Evolutionary conservation across 2,329 filamentous ascomycete species (phyloP).

Genomic region (Fusarium annulatum): DNA sequence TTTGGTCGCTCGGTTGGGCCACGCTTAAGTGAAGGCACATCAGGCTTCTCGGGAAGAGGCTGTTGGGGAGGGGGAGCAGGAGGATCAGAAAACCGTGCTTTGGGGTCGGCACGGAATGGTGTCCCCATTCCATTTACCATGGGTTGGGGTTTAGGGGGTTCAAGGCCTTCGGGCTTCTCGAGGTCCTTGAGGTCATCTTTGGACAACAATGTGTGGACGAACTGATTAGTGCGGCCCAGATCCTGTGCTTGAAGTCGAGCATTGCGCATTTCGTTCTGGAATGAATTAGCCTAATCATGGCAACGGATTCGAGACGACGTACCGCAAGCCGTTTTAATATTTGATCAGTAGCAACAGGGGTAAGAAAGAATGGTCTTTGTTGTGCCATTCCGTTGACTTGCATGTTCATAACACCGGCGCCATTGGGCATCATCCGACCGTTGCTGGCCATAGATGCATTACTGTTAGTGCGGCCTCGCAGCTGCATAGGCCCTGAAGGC

Average conservation of each 20-base stretch:
- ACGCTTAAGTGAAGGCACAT: constrained; percentile 79
- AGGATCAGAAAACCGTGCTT: constrained; percentile 89
- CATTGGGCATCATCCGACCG: constrained; percentile 68
- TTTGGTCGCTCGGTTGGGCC: constrained; percentile 80
- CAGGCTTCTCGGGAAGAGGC: constrained; percentile 92
- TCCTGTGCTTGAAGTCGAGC: constrained; percentile 90
- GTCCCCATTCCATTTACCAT: constrained; percentile 63
- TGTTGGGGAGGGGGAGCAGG: constrained; percentile 94
- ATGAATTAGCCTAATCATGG: constrained; percentile 34
- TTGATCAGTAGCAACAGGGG: constrained; percentile 91
- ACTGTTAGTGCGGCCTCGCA: constrained; percentile 76
- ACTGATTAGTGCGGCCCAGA: constrained; percentile 82
- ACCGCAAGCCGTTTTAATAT: constrained; percentile 76
- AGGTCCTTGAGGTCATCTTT: constrained; percentile 74
- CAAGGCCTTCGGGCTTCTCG: constrained; percentile 62
- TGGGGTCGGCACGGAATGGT: constrained; percentile 76
- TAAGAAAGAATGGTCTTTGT: constrained; percentile 86
- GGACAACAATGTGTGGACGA: constrained; percentile 79
- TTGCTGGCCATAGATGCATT: constrained; percentile 72
- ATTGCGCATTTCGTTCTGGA: constrained; percentile 88
- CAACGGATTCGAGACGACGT: constrained; percentile 22
- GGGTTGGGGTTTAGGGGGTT: constrained; percentile 59
- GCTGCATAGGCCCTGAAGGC: constrained; percentile 74
- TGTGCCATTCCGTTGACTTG: constrained; percentile 72
- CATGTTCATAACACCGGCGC: constrained; percentile 54